Percentiles rank a stretch among this genome's conserved stretches.
phyloP scores from a whole-genome alignment of 176 grass and related monocot genomes.

The Stipa capillata region DNA sequence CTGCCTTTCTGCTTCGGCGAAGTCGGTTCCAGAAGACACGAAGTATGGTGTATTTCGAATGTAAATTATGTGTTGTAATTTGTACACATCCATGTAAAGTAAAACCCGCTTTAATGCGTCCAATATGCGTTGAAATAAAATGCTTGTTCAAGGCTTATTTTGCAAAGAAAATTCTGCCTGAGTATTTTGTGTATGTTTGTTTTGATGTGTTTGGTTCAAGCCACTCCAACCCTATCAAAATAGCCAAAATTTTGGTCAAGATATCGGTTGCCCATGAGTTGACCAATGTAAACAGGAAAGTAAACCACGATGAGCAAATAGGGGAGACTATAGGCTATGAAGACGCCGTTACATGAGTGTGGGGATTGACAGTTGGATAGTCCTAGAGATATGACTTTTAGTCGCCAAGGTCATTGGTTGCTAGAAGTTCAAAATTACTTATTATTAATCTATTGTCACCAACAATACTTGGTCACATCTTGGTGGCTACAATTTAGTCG shows the following conservation, averaged over 20 bases:
- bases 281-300: too few species aligned
- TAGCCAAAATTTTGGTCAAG: too few species aligned
- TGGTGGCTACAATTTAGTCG: neutral
- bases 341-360: too few species aligned
- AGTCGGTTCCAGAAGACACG: conserved; percentile 53
- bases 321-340: too few species aligned
- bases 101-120: neutral
- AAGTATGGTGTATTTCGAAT: conserved; percentile 86
- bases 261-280: too few species aligned
- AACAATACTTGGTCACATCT: neutral
- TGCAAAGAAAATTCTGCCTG: neutral
- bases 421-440: neutral
- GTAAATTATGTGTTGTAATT: neutral
- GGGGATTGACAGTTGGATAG: too few species aligned
- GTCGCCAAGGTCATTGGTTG: neutral
- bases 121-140: neutral
- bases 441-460: too few species aligned
- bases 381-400: neutral
- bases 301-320: too few species aligned
- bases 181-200: too few species aligned
- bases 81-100: neutral
- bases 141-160: neutral
- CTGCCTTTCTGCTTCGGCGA: conserved; percentile 61
- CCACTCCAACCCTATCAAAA: too few species aligned
- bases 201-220: too few species aligned